A percentile compares a stretch with the other conserved stretches of the same genome.
Conservation (phyloP, 129 eudicot species). For the Lonicera japonica region DNA sequence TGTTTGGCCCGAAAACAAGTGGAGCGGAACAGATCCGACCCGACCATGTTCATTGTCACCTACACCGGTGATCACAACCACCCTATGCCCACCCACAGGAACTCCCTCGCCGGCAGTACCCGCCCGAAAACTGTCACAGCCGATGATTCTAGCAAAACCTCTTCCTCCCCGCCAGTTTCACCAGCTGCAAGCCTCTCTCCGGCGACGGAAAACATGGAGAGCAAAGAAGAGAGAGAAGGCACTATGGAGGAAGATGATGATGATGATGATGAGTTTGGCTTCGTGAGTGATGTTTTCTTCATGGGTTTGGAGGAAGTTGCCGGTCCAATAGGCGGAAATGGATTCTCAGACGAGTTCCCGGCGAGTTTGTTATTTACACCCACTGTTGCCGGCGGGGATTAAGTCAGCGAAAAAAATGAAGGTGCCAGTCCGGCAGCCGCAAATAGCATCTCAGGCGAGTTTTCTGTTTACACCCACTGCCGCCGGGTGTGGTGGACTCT, state of each 20-base stretch:
- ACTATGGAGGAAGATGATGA: constrained; percentile 31
- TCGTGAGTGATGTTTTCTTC: constrained; percentile 61
- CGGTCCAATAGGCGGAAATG: constrained; percentile 26
- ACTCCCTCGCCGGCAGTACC: constrained; percentile 72
- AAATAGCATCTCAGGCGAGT: too few relatives aligned
- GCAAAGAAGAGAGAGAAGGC: constrained; percentile 19
- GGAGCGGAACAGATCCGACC: constrained; percentile 93
- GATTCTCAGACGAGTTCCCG: constrained; percentile 26
- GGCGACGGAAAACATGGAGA: constrained; percentile 49
- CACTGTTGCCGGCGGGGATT: constrained; percentile 64
- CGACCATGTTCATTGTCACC: constrained; percentile 72
- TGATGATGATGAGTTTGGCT: constrained; percentile 35
- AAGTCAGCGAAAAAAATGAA: too few relatives aligned
- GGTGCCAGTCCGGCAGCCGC: too few relatives aligned
- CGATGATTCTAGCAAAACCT: constrained; percentile 29
- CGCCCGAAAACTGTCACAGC: constrained; percentile 48
- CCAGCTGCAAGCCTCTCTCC: constrained; percentile 44
- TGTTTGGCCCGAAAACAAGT: constrained; percentile 98
- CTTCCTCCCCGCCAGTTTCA: constrained; percentile 38
- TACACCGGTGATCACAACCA: constrained; percentile 91
- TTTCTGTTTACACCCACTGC: constrained; percentile 49
- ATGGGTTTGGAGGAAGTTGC: constrained; percentile 77
- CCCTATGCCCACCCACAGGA: constrained; percentile 83
- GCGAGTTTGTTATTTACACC: constrained; percentile 35
- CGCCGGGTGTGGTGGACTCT: constrained; percentile 54